Evolutionary conservation across 768 basidiomycete genomes (phyloP), one percentile per base, ranked within the genome.

Genomic region (Xerocomellus intermedius): DNA sequence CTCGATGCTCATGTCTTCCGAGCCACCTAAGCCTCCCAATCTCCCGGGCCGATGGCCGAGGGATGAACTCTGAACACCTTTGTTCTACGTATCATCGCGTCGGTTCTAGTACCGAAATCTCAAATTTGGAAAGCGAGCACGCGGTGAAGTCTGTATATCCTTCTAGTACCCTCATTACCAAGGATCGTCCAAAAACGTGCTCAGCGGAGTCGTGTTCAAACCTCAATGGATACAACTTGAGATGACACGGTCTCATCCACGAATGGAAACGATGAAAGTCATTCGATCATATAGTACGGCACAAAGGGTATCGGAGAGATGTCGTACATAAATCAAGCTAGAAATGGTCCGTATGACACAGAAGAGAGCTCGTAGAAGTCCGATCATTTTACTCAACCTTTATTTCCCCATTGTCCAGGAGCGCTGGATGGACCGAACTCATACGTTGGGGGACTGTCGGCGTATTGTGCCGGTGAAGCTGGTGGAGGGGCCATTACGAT

Each of bases 401-500:
- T 77, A 62, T 76, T 77, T 46, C 79, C 79, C 85, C 84, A 86
- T 49, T 77, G 76, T 21, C 81, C 83, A 42, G 78, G 72, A 28
- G 76, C 62, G 52, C 75, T 74, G 21, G 81, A 72, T 24, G 73
- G 65, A 19, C 80, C 82, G 16, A 75, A 74, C 26, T 90, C 87
- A 64, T 91, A 91, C 48, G 71, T 75, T 28, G 89, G 88, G 14
- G 89, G 89, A 35, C 72, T 76, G 17, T 89, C 88, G 16, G 80
- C 71, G 45, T 77, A 73, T 30, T 49, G 51, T 32, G n/a, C 42
- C 13, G 50, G 41, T 32, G 56, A 47, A 38, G 45, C 17, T 14
- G 55, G 22, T 44, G 68, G 63, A 52, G 70, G 69, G 8, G 64
- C 52, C 60, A 64, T 64, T 10, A 63, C 50, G 4, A 58, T 57